These are phyloP conservation scores for Phaeosphaeria sp. DNA, from an alignment of 2,329 filamentous ascomycete genomes.

Conservation along the genomic window DNA sequence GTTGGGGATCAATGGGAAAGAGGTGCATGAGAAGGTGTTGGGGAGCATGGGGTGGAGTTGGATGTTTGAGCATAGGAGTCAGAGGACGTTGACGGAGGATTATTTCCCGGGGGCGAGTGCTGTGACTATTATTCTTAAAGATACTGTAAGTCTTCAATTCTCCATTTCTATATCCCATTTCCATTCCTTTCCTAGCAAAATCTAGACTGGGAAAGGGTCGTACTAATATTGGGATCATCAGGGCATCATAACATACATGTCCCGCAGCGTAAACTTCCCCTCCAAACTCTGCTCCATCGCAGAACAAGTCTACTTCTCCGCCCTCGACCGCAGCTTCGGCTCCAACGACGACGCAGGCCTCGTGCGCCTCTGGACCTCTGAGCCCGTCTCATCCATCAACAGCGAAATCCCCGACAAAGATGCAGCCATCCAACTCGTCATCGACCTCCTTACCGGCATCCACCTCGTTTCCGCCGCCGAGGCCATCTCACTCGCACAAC, in stretches of 20 bases:
- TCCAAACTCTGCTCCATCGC: conserved; percentile 67
- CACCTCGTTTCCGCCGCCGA: conserved; percentile 48
- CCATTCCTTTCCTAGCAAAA: too few species aligned
- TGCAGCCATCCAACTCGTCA: conserved; percentile 44
- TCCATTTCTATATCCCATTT: too few species aligned
- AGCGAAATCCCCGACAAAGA: conserved; percentile 35
- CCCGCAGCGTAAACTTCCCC: conserved; percentile 64
- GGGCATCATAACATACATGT: conserved; percentile 72
- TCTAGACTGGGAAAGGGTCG: too few species aligned
- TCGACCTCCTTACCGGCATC: conserved; percentile 43
- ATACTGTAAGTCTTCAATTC: conserved; percentile 43
- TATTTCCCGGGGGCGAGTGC: conserved; percentile 55
- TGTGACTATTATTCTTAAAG: conserved; percentile 57
- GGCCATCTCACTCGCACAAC: conserved; percentile 46
- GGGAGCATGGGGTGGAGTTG: conserved; percentile 56
- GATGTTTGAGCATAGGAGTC: conserved; percentile 65
- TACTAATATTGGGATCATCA: too few species aligned
- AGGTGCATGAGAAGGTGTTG: conserved; percentile 58
- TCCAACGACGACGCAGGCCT: conserved; percentile 63
- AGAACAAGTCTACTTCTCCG: conserved; percentile 70
- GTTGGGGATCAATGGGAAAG: conserved; percentile 60
- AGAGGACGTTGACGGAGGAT: conserved; percentile 61
- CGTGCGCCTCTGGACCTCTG: conserved; percentile 60
- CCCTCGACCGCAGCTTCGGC: conserved; percentile 64
- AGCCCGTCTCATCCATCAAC: conserved; percentile 46